phyloP scores from a whole-genome alignment of 345 rosid species.

The Draba incana region DNA sequence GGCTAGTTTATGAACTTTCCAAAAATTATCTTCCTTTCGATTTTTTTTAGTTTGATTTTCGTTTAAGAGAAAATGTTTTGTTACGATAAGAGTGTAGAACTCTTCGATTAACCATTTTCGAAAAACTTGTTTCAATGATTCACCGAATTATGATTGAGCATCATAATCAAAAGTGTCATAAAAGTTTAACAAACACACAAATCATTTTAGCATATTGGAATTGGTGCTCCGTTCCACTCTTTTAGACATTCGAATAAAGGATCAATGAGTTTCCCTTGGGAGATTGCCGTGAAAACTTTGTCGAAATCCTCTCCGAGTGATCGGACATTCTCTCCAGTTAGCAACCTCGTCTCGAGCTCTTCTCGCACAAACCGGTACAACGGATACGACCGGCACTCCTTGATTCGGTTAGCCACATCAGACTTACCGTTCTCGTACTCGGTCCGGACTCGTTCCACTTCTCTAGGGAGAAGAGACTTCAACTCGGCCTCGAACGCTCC shows the following conservation, averaged over 20 bases:
- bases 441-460: constrained; percentile 51
- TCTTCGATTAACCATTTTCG: no score
- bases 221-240: constrained; percentile 68
- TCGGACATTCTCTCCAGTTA: constrained; percentile 53
- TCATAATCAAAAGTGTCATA: no score
- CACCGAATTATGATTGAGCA: no score
- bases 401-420: constrained; percentile 50
- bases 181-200: no score
- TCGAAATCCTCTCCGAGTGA: constrained; percentile 70
- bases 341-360: constrained; percentile 44
- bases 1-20: no score
- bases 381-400: constrained; percentile 66
- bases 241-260: constrained; percentile 58
- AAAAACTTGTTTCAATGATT: no score
- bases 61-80: no score
- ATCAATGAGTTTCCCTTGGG: constrained; percentile 54
- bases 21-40: no score
- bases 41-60: no score
- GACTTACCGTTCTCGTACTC: constrained; percentile 50
- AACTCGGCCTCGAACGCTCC: constrained; percentile 56
- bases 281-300: constrained; percentile 52
- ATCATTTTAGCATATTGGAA: constrained; percentile 45
- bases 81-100: no score
- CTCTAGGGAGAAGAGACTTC: constrained; percentile 48
- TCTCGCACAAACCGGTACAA: constrained; percentile 57